Evolutionary conservation across 1,284 basidiomycete genomes (phyloP), one percentile per base, ranked within the genome.

Genomic region (Moesziomyces parantarcticus): DNA sequence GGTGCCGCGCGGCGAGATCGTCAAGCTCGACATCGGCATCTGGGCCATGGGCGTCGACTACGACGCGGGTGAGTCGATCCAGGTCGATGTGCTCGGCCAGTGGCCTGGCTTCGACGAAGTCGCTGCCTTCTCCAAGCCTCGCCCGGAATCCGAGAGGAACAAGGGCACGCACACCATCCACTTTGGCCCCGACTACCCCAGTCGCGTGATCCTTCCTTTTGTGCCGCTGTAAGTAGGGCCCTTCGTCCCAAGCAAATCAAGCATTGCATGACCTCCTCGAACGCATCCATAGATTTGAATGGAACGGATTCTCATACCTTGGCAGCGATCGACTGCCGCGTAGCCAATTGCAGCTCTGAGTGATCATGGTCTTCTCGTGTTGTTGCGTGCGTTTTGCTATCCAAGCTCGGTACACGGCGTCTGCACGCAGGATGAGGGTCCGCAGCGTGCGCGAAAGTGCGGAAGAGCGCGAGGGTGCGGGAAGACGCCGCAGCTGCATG

Each of bases 41-140:
- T 81, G 79, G 79, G 70, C 75, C 20, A 73, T 73, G 53, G 78
- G 75, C 20, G 69, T 75, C 51, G 62, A 66, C 20, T 76, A 77
- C 58, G 69, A 75, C 6, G 61, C 65, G 1, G 79, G 79, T 45
- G 79, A 81, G 60, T 49, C 58, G 4, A 51, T 81, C 21, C 49
- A 68, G 16, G 49, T 78, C 32, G 66, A 66, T 26, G 49, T 78
- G 5, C 52, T 61, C 10, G 76, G 76, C 18, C 70, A 76, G 52
- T 62, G 50, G 43, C 56, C 73, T 5, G 65, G 61, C 18, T 65
- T 69, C 34, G 62, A 59, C 16, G 76, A 77, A 39, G 47, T 50
- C 13, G 55, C 40, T 9, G 48, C 46, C 11, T 57, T 57, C 40
- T 48, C 47, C 40, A 57, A 34, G 43, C 55, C 55, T 13, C 34